Evolutionary conservation across 2,329 filamentous ascomycete species (phyloP).

Genomic region (Periconia macrospinosa): DNA sequence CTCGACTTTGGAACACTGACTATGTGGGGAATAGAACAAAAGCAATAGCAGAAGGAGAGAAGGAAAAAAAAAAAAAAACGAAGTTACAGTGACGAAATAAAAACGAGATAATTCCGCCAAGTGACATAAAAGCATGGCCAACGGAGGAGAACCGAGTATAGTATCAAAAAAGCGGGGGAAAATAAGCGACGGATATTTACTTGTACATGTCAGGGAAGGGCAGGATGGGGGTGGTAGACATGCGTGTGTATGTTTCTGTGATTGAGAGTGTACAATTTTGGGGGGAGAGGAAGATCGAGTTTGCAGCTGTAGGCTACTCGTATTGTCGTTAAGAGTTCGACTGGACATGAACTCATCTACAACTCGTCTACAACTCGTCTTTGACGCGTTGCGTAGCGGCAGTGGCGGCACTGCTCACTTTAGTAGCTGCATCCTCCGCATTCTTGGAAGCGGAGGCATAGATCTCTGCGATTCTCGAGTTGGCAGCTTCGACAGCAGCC

Average conservation of each 20-base stretch:
- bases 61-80: neutral
- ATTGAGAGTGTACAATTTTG: neutral
- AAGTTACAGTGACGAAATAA: neutral
- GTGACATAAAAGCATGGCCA: neutral
- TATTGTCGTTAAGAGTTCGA: neutral
- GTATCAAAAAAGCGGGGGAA: neutral
- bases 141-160: neutral
- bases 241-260: neutral
- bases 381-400: conserved; percentile 50
- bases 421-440: conserved; percentile 52
- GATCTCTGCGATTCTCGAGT: conserved; percentile 45
- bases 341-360: conserved; percentile 26
- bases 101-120: neutral
- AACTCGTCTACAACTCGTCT: conserved; percentile 59
- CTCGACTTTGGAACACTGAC: neutral
- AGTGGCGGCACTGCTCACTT: conserved; percentile 38
- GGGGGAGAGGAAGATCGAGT: neutral
- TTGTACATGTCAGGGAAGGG: neutral
- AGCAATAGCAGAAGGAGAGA: neutral
- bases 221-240: neutral
- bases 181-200: neutral
- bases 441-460: conserved; percentile 41
- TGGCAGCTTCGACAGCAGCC: conserved; percentile 49
- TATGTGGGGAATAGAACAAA: conserved; percentile 3
- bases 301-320: neutral